Evolutionary conservation across 768 basidiomycete species (phyloP).

Genomic region (Pulveroboletus sp.): DNA sequence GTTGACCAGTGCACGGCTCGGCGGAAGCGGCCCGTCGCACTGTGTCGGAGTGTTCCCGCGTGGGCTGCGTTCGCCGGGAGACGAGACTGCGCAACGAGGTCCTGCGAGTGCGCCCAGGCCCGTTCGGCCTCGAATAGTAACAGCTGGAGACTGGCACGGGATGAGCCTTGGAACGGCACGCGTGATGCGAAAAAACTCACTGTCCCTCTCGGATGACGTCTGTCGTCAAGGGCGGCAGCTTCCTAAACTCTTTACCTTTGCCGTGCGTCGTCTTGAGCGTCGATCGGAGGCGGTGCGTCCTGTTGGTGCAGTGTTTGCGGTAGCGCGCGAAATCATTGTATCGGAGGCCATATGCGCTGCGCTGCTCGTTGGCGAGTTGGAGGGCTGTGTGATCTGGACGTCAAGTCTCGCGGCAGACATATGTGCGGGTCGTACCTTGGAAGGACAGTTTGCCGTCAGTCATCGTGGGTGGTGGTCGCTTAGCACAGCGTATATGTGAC

Average conservation of each 20-base stretch:
- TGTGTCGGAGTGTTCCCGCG: slow-evolving; percentile 60
- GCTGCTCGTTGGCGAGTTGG: slow-evolving; percentile 81
- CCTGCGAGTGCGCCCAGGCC: slow-evolving; percentile 87
- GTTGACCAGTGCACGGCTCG: slow-evolving; percentile 77
- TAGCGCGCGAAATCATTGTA: slow-evolving; percentile 88
- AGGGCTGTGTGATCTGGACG: slow-evolving; percentile 50
- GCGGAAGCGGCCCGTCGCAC: slow-evolving; percentile 75
- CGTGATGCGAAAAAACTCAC: slow-evolving; percentile 45
- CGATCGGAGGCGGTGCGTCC: slow-evolving; percentile 83
- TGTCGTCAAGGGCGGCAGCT: slow-evolving; percentile 58
- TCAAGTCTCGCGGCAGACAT: background rate
- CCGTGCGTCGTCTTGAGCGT: slow-evolving; percentile 83
- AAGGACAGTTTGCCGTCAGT: slow-evolving; percentile 32
- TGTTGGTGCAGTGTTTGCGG: slow-evolving; percentile 90
- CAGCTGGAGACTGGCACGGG: slow-evolving; percentile 67
- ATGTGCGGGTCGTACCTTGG: slow-evolving; percentile 34
- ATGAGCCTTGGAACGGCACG: too few species aligned
- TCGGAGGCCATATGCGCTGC: slow-evolving; percentile 85
- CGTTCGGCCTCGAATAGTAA: slow-evolving; percentile 89
- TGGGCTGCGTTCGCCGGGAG: slow-evolving; percentile 48
- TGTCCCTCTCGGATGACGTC: slow-evolving; percentile 82
- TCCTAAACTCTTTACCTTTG: slow-evolving; percentile 88
- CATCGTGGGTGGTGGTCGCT: slow-evolving; percentile 15
- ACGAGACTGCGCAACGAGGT: slow-evolving; percentile 53
- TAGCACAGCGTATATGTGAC: slow-evolving; percentile 6